Conservation (phyloP, 2,329 filamentous ascomycete species). For the Alternaria incomplexa region DNA sequence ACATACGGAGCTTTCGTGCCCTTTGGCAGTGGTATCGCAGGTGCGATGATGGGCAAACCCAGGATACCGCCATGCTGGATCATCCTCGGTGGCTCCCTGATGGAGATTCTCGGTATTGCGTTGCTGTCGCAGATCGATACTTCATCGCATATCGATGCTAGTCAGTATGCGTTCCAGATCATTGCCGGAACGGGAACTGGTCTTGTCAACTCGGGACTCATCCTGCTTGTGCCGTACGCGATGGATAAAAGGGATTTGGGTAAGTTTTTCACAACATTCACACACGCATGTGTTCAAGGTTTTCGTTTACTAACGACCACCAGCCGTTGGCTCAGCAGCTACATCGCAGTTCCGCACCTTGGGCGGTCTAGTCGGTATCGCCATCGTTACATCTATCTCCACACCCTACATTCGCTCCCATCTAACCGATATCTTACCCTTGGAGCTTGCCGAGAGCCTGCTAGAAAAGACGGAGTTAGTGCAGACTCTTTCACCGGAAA, state of each 20-base stretch:
- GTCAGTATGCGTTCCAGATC: slow-evolving; percentile 22
- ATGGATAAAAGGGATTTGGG: slow-evolving; percentile 22
- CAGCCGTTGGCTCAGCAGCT: slow-evolving; percentile 14
- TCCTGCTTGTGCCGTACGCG: slow-evolving; percentile 12
- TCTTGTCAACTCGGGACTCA: slow-evolving; percentile 4
- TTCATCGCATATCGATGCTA: not conserved
- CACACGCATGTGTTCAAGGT: not conserved
- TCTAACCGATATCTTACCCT: slow-evolving; percentile 3
- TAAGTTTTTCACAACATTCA: not conserved
- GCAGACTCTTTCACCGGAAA: not conserved
- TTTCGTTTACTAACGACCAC: not conserved
- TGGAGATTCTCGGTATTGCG: slow-evolving; percentile 14
- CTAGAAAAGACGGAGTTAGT: slow-evolving; percentile 10
- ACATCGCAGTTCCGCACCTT: slow-evolving; percentile 17
- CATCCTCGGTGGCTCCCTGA: slow-evolving; percentile 3
- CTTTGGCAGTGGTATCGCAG: slow-evolving; percentile 11
- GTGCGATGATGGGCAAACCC: slow-evolving; percentile 4
- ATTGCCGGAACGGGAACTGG: slow-evolving; percentile 19
- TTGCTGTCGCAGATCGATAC: slow-evolving; percentile 5
- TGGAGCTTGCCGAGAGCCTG: not conserved
- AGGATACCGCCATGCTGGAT: slow-evolving; percentile 10
- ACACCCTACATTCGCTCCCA: slow-evolving; percentile 12
- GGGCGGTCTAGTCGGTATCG: slow-evolving; percentile 13
- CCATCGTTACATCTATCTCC: slow-evolving; percentile 11
- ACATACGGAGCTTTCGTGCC: slow-evolving; percentile 18